A percentile compares a stretch with the other conserved stretches of the same genome.
These are phyloP conservation scores for Neurospora sp. DNA, from an alignment of 495 filamentous ascomycete species.

Conservation along the genomic window DNA sequence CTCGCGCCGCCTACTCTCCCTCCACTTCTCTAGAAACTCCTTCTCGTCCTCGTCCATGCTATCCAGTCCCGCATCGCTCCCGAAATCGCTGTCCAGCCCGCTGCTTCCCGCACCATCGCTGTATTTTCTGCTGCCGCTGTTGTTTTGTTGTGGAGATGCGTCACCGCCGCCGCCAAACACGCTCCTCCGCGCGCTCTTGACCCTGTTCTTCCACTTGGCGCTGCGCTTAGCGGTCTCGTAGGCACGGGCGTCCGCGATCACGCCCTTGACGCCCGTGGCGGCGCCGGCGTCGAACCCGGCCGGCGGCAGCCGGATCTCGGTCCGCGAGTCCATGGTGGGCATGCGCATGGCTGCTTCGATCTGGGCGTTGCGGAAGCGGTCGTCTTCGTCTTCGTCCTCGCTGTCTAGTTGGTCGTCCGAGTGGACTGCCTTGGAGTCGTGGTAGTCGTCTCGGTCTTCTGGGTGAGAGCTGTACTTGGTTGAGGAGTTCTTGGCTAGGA, in stretches of 20 bases:
- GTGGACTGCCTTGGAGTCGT: conserved; percentile 37
- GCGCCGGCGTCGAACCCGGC: conserved; percentile 61
- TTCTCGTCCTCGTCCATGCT: conserved; percentile 51
- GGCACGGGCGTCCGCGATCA: conserved; percentile 88
- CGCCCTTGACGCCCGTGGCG: conserved; percentile 89
- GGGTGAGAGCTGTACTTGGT: conserved; percentile 30
- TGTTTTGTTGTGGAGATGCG: background rate
- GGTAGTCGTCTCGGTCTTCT: conserved; percentile 41
- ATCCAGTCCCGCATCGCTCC: conserved; percentile 17
- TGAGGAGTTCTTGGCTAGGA: conserved; percentile 47
- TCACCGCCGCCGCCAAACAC: conserved; percentile 25
- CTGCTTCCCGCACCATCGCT: conserved; percentile 25
- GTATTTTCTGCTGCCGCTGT: background rate
- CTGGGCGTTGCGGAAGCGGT: conserved; percentile 44
- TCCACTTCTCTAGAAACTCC: conserved; percentile 73
- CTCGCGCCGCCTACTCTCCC: conserved; percentile 65
- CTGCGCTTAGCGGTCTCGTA: conserved; percentile 74
- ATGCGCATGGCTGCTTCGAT: conserved; percentile 50
- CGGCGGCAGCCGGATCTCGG: conserved; percentile 45
- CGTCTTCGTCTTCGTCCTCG: conserved; percentile 39
- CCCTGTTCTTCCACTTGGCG: conserved; percentile 41
- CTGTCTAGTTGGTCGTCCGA: conserved; percentile 44
- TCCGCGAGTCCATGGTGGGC: conserved; percentile 41
- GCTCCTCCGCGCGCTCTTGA: conserved; percentile 32
- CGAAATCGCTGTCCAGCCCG: conserved; percentile 40